Base-by-base conservation (phyloP, 306 rosid genomes). In the Prunus mongolica region DNA sequence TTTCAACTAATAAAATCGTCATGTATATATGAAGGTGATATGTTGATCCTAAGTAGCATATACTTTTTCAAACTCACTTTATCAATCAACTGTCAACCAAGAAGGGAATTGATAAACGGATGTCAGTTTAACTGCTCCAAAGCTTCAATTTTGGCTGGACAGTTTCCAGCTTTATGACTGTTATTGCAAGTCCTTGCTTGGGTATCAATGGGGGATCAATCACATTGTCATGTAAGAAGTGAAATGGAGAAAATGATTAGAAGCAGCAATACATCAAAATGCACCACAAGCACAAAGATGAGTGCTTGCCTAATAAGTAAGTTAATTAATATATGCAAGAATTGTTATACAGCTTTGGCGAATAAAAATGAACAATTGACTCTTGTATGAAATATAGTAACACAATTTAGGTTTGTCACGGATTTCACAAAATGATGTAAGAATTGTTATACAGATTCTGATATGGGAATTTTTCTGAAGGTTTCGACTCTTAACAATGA, bases 191-290 rank as follows among this genome's bases (percentile, higher is more conserved):
- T 51, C 56, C 56, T 51, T 51, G 56, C 56, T 51, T 14, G 56
- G 56, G 19, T 18, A 51, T 51, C 19, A 51, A 51, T 16, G 56
- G 56, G 56, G 56, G 56, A 51, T 51, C 56, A 16, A 51, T 51
- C 56, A 16, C 20, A 51, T 15, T 51, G 56, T 51, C 56, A 51
- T 16, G 56, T 16, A 71, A 63, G 49, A 54, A 65, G 66, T 74
- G 75, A 68, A 76, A 64, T 12, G 16, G 41, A 38, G 76, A 41
- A 70, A 18, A 27, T 60, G 34, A 45, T 73, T 6, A 66, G 49
- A 32, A 63, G 30, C 18, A 61, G 13, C 14, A 54, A 50, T 28
- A 52, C 25, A 14, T 2, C 10, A 16, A 72, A 24, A 55, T 76
- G 38, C 20, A 11, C 57, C 4, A 22, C 47, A 11, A 69, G 38